Evolutionary conservation across 2,329 filamentous ascomycete species (phyloP).

Genomic region (Juglanconis oblonga): DNA sequence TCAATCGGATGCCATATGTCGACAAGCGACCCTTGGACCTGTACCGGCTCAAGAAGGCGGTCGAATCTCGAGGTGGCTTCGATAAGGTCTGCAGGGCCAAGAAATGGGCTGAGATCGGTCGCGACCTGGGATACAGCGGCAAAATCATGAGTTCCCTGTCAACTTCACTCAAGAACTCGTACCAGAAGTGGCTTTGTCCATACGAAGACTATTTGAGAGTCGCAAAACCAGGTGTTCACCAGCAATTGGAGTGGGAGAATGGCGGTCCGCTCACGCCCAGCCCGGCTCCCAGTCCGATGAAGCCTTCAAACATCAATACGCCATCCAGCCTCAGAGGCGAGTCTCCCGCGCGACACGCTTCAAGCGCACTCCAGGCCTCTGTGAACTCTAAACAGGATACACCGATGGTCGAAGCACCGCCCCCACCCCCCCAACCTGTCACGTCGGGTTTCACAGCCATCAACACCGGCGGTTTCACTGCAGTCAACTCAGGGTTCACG

Average conservation of each 20-base stretch:
- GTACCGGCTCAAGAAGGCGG: slow-evolving; percentile 94
- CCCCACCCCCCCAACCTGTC: slow-evolving; percentile 32
- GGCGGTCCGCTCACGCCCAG: slow-evolving; percentile 85
- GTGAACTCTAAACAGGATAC: slow-evolving; percentile 47
- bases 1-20: slow-evolving; percentile 92
- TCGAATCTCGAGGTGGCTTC: slow-evolving; percentile 91
- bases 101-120: slow-evolving; percentile 98
- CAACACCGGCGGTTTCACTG: slow-evolving; percentile 63
- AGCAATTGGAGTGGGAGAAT: slow-evolving; percentile 89
- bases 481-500: slow-evolving; percentile 69
- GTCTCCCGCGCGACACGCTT: slow-evolving; percentile 62
- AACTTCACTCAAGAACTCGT: slow-evolving; percentile 96
- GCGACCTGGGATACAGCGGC: slow-evolving; percentile 94
- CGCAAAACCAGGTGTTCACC: slow-evolving; percentile 93
- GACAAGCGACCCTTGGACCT: slow-evolving; percentile 96
- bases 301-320: slow-evolving; percentile 58
- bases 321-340: slow-evolving; percentile 58
- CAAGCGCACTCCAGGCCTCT: slow-evolving; percentile 49
- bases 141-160: slow-evolving; percentile 99
- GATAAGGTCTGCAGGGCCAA: slow-evolving; percentile 96
- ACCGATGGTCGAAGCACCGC: slow-evolving; percentile 44
- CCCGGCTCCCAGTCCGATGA: slow-evolving; percentile 67
- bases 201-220: slow-evolving; percentile 92
- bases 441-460: slow-evolving; percentile 52
- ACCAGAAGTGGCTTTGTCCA: slow-evolving; percentile 92